Base-by-base conservation (phyloP, 2,329 filamentous ascomycete species). In the Westerdykella aurantiaca region DNA sequence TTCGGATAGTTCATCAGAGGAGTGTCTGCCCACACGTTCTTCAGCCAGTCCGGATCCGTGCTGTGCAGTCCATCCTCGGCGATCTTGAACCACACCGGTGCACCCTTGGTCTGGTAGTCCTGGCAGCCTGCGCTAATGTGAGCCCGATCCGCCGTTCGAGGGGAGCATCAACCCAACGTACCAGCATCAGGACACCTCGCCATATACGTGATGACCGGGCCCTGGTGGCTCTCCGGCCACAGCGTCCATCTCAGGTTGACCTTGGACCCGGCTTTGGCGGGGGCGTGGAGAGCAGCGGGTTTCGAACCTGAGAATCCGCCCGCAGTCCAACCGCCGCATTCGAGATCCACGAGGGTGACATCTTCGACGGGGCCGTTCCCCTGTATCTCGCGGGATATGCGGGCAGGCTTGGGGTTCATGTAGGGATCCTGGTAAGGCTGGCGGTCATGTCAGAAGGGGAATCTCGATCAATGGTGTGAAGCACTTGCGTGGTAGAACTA, bases 141-240 rank as follows among this genome's bases (percentile, higher is more conserved):
- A 35, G 33, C n/a, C 10, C n/a, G 33, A 10, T 16, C 10, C 16
- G 33, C 7, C 33, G 6, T 13, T 3, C 33, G 5, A 6, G n/a
- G 11, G 25, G 25, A 29, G 25, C 9, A 29, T 21, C 4, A 29
- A 29, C 4, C 7, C n/a, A 14, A 35, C 33, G 3, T 16, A 35
- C 76, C 64, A 0, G 64, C 58, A 35, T 75, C 72, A 0, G 77
- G 76, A 59, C 79, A 82, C 29, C 69, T 67, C 4, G 79, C 79
- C 77, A 82, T 79, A 55, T 81, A 81, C 1, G 78, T 81, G 44
- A 81, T 67, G 1, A 75, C 60, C 1, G 78, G 78, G 0, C 79
- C 78, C 23, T 76, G 65, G 46, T 79, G 77, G 46, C 59, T 66
- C 1, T 70, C 67, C 0, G 71, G 70, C 71, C 70, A 73, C 2